Evolutionary conservation across 495 filamentous ascomycete species (phyloP).

Genomic region (Penicillium egyptiacum): DNA sequence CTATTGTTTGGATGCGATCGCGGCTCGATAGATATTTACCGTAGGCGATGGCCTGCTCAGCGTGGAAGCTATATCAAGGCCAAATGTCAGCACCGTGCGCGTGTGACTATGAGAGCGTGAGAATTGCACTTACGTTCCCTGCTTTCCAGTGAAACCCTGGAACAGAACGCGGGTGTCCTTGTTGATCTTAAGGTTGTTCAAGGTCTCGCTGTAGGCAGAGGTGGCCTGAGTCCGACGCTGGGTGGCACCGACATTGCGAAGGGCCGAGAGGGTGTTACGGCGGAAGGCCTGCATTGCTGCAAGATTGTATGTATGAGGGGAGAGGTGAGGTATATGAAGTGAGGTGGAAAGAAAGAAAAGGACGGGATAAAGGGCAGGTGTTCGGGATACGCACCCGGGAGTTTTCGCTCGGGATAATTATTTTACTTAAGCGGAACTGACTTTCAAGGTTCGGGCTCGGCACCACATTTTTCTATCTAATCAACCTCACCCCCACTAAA

Average conservation of each 20-base stretch:
- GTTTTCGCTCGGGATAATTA: constrained; percentile 46
- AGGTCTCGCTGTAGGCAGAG: constrained; percentile 75
- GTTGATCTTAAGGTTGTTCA: constrained; percentile 90
- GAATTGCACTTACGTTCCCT: constrained; percentile 81
- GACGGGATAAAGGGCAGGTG: constrained; percentile 26
- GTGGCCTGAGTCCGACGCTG: constrained; percentile 64
- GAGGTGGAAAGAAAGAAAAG: constrained; percentile 19
- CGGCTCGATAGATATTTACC: constrained; percentile 54
- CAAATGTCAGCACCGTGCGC: constrained; percentile 42
- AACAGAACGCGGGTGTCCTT: constrained; percentile 88
- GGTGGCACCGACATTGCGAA: constrained; percentile 49
- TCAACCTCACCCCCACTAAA: constrained; percentile 23
- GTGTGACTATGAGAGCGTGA: neutral
- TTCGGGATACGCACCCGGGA: constrained; percentile 37
- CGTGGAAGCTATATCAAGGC: constrained; percentile 77
- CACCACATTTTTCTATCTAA: constrained; percentile 32
- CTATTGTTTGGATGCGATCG: constrained; percentile 23
- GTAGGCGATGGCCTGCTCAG: constrained; percentile 95
- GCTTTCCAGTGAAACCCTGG: constrained; percentile 98
- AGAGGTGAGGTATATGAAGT: constrained; percentile 29
- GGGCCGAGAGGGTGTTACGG: constrained; percentile 49
- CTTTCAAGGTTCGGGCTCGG: constrained; percentile 33
- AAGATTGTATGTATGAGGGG: constrained; percentile 18
- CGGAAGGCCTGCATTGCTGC: constrained; percentile 56
- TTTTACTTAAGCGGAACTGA: constrained; percentile 46